Evolutionary conservation across 2,329 filamentous ascomycete species (phyloP), one percentile per base, ranked within the genome.

Genomic region (Microsporum ferrugineum): DNA sequence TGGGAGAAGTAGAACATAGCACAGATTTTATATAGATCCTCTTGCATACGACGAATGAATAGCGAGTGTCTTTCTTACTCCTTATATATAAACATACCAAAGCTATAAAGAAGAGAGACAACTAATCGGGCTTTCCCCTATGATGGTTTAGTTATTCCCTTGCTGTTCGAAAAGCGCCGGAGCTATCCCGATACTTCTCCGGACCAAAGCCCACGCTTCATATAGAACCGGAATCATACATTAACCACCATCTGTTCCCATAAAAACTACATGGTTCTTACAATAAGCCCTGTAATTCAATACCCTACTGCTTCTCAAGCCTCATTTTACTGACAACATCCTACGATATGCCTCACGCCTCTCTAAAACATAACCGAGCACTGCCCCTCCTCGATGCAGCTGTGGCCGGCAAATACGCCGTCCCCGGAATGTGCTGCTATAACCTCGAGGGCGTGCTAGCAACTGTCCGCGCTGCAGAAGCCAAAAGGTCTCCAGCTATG

Each of bases 401-500:
- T 51, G 75, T 77, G 51, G 71, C 73, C 47, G 80, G 80, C 66
- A 77, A 80, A 41, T 85, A 86, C 66, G 83, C 79, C 51, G 80
- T 86, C 33, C 79, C 82, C 2, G 81, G 79, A 64, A 84, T 83
- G 77, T 85, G 83, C 78, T 78, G 76, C 69, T 87, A 88, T 78
- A 87, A 89, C 69, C 76, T 88, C 62, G 87, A 89, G 75, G 83
- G 83, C 56, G 85, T 90, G 65, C 76, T 88, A 31, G 86, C 84
- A 1, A 84, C 83, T 2, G 83, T 88, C 55, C 80, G 81, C 66
- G 87, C 87, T 6, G 87, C 87, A 63, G 86, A 88, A 73, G 79
- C 80, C 31, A 85, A 85, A 63, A 77, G 77, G 55, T 86, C 85
- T 0, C 86, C 87, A 0, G 80, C 85, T 62, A 88, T 89, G 77